Conservation (phyloP, 805 yeast genomes). For the Starmera caribaea region DNA sequence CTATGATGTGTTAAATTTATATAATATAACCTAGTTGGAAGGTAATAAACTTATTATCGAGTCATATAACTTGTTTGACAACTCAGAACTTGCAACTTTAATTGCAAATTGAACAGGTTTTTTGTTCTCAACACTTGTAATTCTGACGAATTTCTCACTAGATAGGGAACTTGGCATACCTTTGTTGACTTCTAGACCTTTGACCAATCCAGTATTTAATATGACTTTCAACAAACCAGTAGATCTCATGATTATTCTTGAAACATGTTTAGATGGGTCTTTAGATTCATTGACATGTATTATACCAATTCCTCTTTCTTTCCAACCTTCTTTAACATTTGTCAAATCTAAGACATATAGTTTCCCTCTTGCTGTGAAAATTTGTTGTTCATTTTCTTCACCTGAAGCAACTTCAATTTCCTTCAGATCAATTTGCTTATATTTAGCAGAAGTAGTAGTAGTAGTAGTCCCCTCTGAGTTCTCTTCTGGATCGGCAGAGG, state of each 20-base stretch:
- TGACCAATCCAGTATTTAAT: slow-evolving; percentile 59
- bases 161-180: slow-evolving; percentile 84
- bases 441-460: slow-evolving; percentile 26
- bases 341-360: slow-evolving; percentile 66
- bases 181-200: slow-evolving; percentile 51
- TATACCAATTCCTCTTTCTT: slow-evolving; percentile 86
- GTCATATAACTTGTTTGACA: slow-evolving; percentile 49
- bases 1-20: too few species aligned
- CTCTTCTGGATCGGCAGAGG: slow-evolving; percentile 6
- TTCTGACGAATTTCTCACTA: slow-evolving; percentile 75
- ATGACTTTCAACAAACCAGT: slow-evolving; percentile 78
- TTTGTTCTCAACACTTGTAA: slow-evolving; percentile 55
- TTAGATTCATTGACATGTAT: slow-evolving; percentile 59
- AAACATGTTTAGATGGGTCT: slow-evolving; percentile 19
- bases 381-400: slow-evolving; percentile 73
- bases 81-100: slow-evolving; percentile 53
- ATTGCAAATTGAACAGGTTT: slow-evolving; percentile 79
- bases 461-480: slow-evolving; percentile 15
- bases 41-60: slow-evolving; percentile 27
- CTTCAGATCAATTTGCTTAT: slow-evolving; percentile 49
- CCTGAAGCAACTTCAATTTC: slow-evolving; percentile 68
- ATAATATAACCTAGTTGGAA: too few species aligned
- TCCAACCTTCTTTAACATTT: slow-evolving; percentile 75
- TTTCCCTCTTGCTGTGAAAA: slow-evolving; percentile 66
- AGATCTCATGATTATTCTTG: slow-evolving; percentile 84